phyloP scores from a whole-genome alignment of 2,329 filamentous ascomycete genomes.

The Venturia asperata region DNA sequence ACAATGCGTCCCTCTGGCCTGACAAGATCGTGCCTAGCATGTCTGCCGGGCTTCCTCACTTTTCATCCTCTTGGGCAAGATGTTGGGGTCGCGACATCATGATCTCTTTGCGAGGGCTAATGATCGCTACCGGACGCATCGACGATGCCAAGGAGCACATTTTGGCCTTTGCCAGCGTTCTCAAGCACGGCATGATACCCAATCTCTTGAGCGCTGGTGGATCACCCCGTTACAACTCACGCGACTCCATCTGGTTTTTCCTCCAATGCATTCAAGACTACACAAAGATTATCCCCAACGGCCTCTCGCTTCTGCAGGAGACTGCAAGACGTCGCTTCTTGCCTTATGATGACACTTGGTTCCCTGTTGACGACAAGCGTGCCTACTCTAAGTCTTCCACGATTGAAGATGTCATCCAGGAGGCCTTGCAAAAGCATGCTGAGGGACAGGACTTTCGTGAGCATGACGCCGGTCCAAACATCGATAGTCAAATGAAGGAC shows the following conservation, averaged over 20 bases:
- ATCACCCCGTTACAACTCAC: conserved; percentile 84
- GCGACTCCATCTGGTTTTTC: conserved; percentile 98
- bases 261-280: conserved; percentile 95
- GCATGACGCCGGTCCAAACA: conserved; percentile 79
- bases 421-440: conserved; percentile 87
- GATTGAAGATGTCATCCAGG: conserved; percentile 83
- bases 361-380: conserved; percentile 68
- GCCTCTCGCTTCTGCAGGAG: conserved; percentile 63
- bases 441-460: conserved; percentile 86
- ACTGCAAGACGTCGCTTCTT: conserved; percentile 79
- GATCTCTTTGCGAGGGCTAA: conserved; percentile 88
- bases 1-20: conserved; percentile 86
- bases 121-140: conserved; percentile 81
- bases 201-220: conserved; percentile 84
- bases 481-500: conserved; percentile 89
- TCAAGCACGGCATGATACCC: conserved; percentile 98
- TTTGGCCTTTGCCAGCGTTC: conserved; percentile 83
- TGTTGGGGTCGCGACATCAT: conserved; percentile 98
- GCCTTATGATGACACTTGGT: conserved; percentile 95
- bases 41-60: conserved; percentile 89
- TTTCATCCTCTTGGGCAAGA: conserved; percentile 85
- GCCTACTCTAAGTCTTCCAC: conserved; percentile 82
- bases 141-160: conserved; percentile 91
- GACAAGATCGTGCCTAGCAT: conserved; percentile 76
- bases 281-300: conserved; percentile 70